A percentile compares a stretch with the other conserved stretches of the same genome.
These are phyloP conservation scores for Coemansia sp. DNA, from an alignment of 371 early-diverging fungal species.

Conservation along the genomic window DNA sequence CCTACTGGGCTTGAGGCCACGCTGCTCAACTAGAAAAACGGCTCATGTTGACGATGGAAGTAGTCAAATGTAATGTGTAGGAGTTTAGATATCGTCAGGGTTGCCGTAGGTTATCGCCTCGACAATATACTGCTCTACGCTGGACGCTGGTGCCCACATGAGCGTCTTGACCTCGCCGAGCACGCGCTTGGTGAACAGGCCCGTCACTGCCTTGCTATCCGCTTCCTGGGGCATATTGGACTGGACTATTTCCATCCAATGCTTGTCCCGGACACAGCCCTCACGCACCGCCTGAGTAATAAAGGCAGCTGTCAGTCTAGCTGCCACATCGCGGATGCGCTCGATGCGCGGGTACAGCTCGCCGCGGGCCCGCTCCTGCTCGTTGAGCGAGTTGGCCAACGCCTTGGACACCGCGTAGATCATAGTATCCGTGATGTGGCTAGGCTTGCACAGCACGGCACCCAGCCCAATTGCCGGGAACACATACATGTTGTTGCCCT, in stretches of 20 bases:
- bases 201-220: slow-evolving; percentile 8
- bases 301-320: slow-evolving; percentile 69
- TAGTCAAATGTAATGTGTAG: no score
- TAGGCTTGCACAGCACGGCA: slow-evolving; percentile 68
- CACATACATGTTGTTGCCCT: slow-evolving; percentile 92
- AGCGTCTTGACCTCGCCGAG: slow-evolving; percentile 43
- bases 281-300: slow-evolving; percentile 59
- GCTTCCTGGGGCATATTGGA: slow-evolving; percentile 1
- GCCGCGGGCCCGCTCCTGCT: slow-evolving; percentile 64
- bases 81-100: slow-evolving; percentile 19
- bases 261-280: slow-evolving; percentile 26
- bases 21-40: no score
- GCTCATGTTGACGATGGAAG: no score
- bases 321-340: slow-evolving; percentile 68
- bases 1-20: background rate
- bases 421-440: slow-evolving; percentile 75
- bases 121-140: slow-evolving; percentile 47
- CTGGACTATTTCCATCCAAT: slow-evolving; percentile 31
- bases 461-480: slow-evolving; percentile 92
- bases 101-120: slow-evolving; percentile 35
- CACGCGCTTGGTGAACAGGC: slow-evolving; percentile 29
- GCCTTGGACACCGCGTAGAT: slow-evolving; percentile 77
- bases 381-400: slow-evolving; percentile 69
- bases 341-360: slow-evolving; percentile 77
- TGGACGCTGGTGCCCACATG: slow-evolving; percentile 43